Conservation (phyloP, 1,139 yeast genomes). For the Geotrichum bryndzae region DNA sequence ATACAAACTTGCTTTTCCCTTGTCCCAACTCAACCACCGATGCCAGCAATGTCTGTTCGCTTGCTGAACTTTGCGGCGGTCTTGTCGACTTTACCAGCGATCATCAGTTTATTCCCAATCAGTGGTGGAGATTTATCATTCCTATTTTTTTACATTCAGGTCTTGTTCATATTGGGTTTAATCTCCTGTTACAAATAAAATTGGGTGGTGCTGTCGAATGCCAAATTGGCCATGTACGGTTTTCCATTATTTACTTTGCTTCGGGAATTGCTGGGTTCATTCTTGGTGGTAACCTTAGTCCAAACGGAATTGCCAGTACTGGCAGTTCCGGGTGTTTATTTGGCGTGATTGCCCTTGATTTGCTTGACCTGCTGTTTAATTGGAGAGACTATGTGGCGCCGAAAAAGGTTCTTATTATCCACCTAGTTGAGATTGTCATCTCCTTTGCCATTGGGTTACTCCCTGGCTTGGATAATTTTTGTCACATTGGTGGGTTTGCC, state of each 20-base stretch:
- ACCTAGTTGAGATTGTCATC: slow-evolving; percentile 53
- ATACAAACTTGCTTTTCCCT: slow-evolving; percentile 45
- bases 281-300: slow-evolving; percentile 67
- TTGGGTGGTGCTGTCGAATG: slow-evolving; percentile 62
- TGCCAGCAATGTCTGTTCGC: slow-evolving; percentile 51
- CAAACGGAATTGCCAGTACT: slow-evolving; percentile 61
- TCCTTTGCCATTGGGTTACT: slow-evolving; percentile 61
- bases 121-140: slow-evolving; percentile 65
- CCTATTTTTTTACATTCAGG: slow-evolving; percentile 77
- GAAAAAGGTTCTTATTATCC: slow-evolving; percentile 41
- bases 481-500: slow-evolving; percentile 73
- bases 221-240: slow-evolving; percentile 52
- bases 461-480: slow-evolving; percentile 72
- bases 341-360: slow-evolving; percentile 61
- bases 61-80: slow-evolving; percentile 54
- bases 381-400: slow-evolving; percentile 45
- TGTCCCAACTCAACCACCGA: slow-evolving; percentile 63
- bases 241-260: slow-evolving; percentile 50
- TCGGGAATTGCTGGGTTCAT: slow-evolving; percentile 66
- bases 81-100: slow-evolving; percentile 42
- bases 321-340: slow-evolving; percentile 73
- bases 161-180: slow-evolving; percentile 61
- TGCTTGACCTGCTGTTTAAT: slow-evolving; percentile 52
- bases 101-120: slow-evolving; percentile 34
- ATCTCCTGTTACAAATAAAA: slow-evolving; percentile 53